Evolutionary conservation across 345 rosid genomes (phyloP).

Genomic region (Balakata baccata): DNA sequence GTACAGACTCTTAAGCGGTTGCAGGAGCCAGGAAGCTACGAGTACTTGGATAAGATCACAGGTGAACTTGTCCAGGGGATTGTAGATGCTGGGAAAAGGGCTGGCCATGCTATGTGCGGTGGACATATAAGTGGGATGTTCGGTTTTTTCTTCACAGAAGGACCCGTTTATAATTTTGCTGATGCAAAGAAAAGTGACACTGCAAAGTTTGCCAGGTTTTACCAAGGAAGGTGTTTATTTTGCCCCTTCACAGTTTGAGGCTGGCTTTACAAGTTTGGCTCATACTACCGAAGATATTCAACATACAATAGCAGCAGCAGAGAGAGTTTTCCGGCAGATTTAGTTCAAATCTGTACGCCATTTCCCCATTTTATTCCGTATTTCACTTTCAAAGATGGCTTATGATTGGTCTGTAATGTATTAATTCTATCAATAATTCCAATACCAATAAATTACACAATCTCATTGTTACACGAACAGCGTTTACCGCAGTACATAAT

Average conservation of each 20-base stretch:
- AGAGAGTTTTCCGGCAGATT: conserved; percentile 61
- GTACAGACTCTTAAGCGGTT: conserved; percentile 72
- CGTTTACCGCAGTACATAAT: not conserved
- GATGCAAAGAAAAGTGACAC: conserved; percentile 87
- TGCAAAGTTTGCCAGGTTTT: conserved; percentile 70
- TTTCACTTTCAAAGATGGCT: not conserved
- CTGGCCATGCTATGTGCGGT: conserved; percentile 85
- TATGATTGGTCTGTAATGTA: not conserved
- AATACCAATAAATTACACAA: too few species aligned
- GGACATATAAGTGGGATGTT: conserved; percentile 85
- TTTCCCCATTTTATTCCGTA: not conserved
- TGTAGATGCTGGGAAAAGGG: conserved; percentile 68
- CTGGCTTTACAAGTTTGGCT: conserved; percentile 92
- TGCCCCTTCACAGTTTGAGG: conserved; percentile 97
- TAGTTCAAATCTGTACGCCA: conserved; percentile 22
- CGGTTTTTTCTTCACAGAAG: conserved; percentile 92
- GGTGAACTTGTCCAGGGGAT: conserved; percentile 66
- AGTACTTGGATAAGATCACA: conserved; percentile 68
- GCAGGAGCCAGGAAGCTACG: conserved; percentile 69
- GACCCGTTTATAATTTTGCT: conserved; percentile 68
- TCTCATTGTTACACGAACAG: not conserved
- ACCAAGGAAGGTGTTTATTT: conserved; percentile 80
- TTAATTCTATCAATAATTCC: not conserved
- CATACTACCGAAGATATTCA: conserved; percentile 71
- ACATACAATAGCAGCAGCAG: conserved; percentile 74